phyloP scores from a whole-genome alignment of 768 basidiomycete genomes.

The Leccinum subgranulosum region DNA sequence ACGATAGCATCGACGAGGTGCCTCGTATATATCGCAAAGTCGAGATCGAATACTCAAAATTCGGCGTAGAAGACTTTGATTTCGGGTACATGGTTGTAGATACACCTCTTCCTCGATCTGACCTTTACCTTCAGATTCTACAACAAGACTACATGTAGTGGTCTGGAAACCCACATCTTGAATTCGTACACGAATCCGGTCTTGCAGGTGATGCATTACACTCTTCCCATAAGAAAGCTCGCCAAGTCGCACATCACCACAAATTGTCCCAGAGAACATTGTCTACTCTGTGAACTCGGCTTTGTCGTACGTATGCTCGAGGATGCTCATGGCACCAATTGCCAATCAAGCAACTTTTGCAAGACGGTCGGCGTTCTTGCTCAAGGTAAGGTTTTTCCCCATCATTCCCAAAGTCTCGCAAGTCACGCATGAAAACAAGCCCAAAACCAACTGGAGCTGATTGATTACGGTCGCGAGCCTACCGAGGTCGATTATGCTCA shows the following conservation, averaged over 20 bases:
- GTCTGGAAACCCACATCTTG: constrained; percentile 93
- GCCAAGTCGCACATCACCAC: constrained; percentile 92
- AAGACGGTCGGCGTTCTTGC: constrained; percentile 87
- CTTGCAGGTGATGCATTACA: constrained; percentile 88
- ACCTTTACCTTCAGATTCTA: constrained; percentile 62
- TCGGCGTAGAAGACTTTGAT: constrained; percentile 98
- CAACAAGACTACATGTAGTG: constrained; percentile 87
- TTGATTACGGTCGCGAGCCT: constrained; percentile 81
- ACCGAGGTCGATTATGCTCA: constrained; percentile 76
- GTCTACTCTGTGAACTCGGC: constrained; percentile 91
- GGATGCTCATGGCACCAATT: constrained; percentile 91
- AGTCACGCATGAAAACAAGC: constrained; percentile 33
- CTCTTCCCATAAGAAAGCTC: constrained; percentile 67
- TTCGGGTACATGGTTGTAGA: constrained; percentile 63
- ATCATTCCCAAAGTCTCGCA: neutral
- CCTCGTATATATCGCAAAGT: constrained; percentile 86
- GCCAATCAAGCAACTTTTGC: constrained; percentile 96
- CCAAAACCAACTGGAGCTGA: constrained; percentile 78
- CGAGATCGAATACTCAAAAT: constrained; percentile 98
- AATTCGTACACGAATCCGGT: constrained; percentile 96
- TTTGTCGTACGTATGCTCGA: constrained; percentile 95
- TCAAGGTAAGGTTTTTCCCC: constrained; percentile 54
- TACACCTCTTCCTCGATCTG: neutral
- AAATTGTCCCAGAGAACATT: constrained; percentile 86
- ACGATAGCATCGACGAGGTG: constrained; percentile 55